Evolutionary conservation across 495 filamentous ascomycete species (phyloP).

Genomic region (Evernia prunastri): DNA sequence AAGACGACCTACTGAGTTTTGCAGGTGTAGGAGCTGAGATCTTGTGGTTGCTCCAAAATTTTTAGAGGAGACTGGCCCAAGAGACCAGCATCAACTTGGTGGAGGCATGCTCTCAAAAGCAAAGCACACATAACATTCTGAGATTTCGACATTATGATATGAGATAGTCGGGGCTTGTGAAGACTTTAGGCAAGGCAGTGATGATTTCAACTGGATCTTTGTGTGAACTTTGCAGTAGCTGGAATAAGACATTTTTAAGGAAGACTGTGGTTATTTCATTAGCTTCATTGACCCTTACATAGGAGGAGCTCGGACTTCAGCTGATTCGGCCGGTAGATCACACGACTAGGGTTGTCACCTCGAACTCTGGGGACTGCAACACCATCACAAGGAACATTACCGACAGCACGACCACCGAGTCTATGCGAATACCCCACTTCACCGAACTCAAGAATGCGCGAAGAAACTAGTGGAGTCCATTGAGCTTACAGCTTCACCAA

Average conservation of each 20-base stretch:
- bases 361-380: too few relatives aligned
- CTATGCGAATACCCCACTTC: too few relatives aligned
- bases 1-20: not conserved
- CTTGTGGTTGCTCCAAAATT: not conserved
- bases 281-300: too few relatives aligned
- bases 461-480: not conserved
- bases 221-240: not conserved
- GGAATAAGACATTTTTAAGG: not conserved
- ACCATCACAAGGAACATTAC: too few relatives aligned
- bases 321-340: too few relatives aligned
- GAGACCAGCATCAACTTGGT: not conserved
- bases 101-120: not conserved
- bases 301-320: too few relatives aligned
- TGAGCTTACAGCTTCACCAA: too few relatives aligned
- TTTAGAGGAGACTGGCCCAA: not conserved
- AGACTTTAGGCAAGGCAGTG: not conserved
- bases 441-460: not conserved
- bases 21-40: constrained; percentile 1
- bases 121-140: not conserved
- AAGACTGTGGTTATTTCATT: too few relatives aligned
- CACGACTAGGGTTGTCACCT: too few relatives aligned
- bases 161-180: not conserved
- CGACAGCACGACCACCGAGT: too few relatives aligned
- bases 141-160: not conserved
- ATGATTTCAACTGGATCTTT: not conserved